phyloP scores from a whole-genome alignment of 257 asterid genomes.

The Phtheirospermum japonicum region DNA sequence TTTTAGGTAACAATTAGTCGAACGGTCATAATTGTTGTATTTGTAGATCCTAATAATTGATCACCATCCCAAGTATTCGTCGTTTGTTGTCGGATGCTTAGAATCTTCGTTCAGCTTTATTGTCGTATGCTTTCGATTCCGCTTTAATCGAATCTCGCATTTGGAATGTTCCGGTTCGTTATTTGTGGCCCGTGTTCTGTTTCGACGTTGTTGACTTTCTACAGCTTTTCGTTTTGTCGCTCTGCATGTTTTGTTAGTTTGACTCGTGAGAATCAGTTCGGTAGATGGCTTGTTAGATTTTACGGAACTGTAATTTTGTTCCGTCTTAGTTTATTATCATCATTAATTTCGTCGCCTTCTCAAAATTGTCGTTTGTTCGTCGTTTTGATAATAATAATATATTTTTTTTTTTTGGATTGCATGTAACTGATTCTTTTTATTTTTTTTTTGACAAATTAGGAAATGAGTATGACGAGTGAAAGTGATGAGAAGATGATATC shows the following conservation, averaged over 20 bases:
- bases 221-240: not conserved
- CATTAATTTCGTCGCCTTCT: slow-evolving; percentile 25
- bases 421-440: slow-evolving; percentile 1
- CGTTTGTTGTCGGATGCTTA: slow-evolving; percentile 9
- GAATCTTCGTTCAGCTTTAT: slow-evolving; percentile 6
- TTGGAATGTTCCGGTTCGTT: not conserved
- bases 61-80: not conserved
- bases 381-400: not conserved
- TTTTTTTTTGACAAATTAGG: slow-evolving; percentile 29
- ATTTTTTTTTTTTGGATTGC: not conserved
- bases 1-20: not conserved
- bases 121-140: not conserved
- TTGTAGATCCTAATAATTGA: slow-evolving; percentile 19
- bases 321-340: slow-evolving; percentile 10
- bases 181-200: not conserved
- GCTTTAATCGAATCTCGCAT: not conserved
- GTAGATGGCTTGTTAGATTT: slow-evolving; percentile 16
- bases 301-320: slow-evolving; percentile 9
- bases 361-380: slow-evolving; percentile 20
- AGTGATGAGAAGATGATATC: slow-evolving; percentile 39
- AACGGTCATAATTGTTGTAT: slow-evolving; percentile 14
- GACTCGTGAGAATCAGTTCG: slow-evolving; percentile 16
- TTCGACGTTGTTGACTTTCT: not conserved
- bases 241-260: slow-evolving; percentile 11
- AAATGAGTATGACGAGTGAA: slow-evolving; percentile 42